phyloP scores from a whole-genome alignment of 2,329 filamentous ascomycete species.

The Phyllosticta paracitricarpa region DNA sequence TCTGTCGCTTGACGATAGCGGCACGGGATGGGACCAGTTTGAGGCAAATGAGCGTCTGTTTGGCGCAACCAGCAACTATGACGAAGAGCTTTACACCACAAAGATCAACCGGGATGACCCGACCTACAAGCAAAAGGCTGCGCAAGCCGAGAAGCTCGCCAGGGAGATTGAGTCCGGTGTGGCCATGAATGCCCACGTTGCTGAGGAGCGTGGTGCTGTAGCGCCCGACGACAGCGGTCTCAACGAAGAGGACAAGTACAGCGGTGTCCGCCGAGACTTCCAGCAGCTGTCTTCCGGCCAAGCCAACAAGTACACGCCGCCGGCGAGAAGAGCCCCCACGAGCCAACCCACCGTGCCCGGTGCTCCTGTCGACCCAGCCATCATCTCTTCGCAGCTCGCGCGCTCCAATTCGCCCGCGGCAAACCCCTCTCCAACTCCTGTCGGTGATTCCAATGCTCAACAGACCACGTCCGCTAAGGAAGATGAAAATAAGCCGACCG shows the following conservation, averaged over 20 bases:
- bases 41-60: slow-evolving; percentile 80
- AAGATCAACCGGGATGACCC: slow-evolving; percentile 77
- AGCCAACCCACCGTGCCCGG: slow-evolving; percentile 63
- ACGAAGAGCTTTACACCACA: slow-evolving; percentile 93
- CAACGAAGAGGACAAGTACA: slow-evolving; percentile 97
- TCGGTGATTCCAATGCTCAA: slow-evolving; percentile 11
- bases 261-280: slow-evolving; percentile 71
- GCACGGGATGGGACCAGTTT: slow-evolving; percentile 78
- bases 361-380: slow-evolving; percentile 75
- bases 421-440: slow-evolving; percentile 18
- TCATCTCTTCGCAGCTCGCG: slow-evolving; percentile 74
- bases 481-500: slow-evolving; percentile 10
- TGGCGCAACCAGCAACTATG: slow-evolving; percentile 79
- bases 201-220: slow-evolving; percentile 73
- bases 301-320: slow-evolving; percentile 76
- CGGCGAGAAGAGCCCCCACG: slow-evolving; percentile 71
- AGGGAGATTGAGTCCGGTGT: slow-evolving; percentile 76
- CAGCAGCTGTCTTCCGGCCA: slow-evolving; percentile 53
- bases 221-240: slow-evolving; percentile 54
- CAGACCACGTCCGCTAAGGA: slow-evolving; percentile 14
- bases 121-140: slow-evolving; percentile 66
- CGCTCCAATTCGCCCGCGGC: slow-evolving; percentile 23
- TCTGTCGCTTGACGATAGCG: slow-evolving; percentile 56
- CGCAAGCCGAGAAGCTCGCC: slow-evolving; percentile 75
- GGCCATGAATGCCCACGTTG: slow-evolving; percentile 69